Conservation (phyloP, 2,329 filamentous ascomycete genomes). For the Cladosporium sp. region DNA sequence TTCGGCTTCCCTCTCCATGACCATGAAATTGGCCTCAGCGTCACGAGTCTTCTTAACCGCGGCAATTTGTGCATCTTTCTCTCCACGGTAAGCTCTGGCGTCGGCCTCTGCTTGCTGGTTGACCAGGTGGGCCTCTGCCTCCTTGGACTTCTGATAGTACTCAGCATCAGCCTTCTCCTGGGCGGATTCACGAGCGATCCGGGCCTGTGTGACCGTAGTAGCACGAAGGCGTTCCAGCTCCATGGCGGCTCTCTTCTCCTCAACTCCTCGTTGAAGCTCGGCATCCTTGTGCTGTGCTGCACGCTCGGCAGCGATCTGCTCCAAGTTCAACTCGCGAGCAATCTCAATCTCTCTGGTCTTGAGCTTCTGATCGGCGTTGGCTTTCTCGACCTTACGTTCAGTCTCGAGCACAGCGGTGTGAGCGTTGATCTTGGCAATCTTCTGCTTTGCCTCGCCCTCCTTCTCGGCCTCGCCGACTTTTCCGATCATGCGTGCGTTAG, state of each 20-base stretch:
- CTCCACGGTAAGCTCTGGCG: constrained; percentile 48
- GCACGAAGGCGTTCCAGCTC: constrained; percentile 80
- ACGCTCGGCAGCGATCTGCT: constrained; percentile 71
- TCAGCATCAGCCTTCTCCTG: constrained; percentile 66
- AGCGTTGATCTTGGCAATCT: constrained; percentile 85
- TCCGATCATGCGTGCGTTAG: constrained; percentile 61
- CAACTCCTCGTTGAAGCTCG: constrained; percentile 75
- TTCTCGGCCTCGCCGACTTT: constrained; percentile 77
- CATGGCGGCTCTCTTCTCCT: constrained; percentile 74
- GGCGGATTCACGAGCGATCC: constrained; percentile 65
- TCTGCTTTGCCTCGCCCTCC: constrained; percentile 76
- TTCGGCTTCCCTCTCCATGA: constrained; percentile 56
- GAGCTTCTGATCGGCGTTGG: constrained; percentile 72
- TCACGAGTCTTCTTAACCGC: constrained; percentile 47
- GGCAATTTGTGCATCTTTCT: constrained; percentile 41
- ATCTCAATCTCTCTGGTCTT: constrained; percentile 72
- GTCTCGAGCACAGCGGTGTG: constrained; percentile 83
- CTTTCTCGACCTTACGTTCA: constrained; percentile 78
- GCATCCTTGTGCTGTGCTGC: constrained; percentile 75
- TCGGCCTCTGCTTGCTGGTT: constrained; percentile 61
- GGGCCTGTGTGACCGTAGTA: constrained; percentile 74
- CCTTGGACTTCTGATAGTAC: constrained; percentile 51
- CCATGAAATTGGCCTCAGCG: constrained; percentile 44
- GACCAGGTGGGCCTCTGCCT: constrained; percentile 57
- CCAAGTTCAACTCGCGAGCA: constrained; percentile 71